Base-by-base conservation (phyloP, 2,329 filamentous ascomycete species). In the Atkinsonella texensis region DNA sequence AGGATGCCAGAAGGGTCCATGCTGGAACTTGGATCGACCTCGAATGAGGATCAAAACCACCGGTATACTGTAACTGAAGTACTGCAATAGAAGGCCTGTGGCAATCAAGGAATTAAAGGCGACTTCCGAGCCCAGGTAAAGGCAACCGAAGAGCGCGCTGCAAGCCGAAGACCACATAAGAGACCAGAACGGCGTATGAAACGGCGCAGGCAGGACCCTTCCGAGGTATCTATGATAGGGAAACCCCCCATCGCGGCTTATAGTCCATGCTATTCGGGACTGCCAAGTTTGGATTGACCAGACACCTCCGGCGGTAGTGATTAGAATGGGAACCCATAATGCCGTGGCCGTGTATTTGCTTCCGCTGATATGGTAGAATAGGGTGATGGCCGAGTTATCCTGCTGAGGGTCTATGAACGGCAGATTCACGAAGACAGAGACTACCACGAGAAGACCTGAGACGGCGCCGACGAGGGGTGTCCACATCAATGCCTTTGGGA, bases 231-330 rank as follows among this genome's bases (percentile, higher is more conserved):
- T 51, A 17, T 59, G 57, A 2, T 62, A 52, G 1, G 59, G 61
- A 39, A 63, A 60, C 0, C 60, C 60, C 9, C 49, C 52, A 23
- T 63, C 59, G 15, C 60, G 59, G 35, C 59, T 59, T 44, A 63
- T 61, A 4, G 59, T 59, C 60, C 62, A 63, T 0, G 62, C 59
- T 5, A 63, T 56, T 8, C 62, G 57, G 13, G 62, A 63, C 39
- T 63, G 60, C 61, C 62, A 63, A 0, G 57, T 62, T 17, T 63
- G 61, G 23, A 62, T 61, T 2, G 58, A 58, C 59, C 60, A 62
- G 20, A 62, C 55, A 1, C 58, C 55, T 12, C 59, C 57, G 8
- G 54, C 54, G 1, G 56, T 58, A 12, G 59, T 56, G 23, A 61
- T 53, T 32, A 63, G 33, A 0, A 62, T 52, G 1, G 57, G 58